A percentile compares a stretch with the other conserved stretches of the same genome.
Evolutionary conservation across 208 protist species (phyloP).

Genomic region (Vickermania ingenoplastis): DNA sequence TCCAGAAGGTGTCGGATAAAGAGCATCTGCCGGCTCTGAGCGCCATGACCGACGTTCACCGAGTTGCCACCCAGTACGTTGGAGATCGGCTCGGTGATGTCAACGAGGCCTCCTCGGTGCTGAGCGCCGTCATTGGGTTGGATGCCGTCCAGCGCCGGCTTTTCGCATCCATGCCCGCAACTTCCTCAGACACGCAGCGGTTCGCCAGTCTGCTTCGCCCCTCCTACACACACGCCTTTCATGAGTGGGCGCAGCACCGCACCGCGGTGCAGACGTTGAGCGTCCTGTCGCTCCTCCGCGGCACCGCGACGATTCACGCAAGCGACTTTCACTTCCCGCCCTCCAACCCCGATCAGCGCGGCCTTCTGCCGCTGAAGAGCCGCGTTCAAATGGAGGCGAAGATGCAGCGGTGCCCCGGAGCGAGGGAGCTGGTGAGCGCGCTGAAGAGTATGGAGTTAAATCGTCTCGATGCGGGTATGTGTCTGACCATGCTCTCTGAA

Average conservation of each 20-base stretch:
- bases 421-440: constrained; percentile 47
- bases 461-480: constrained; percentile 72
- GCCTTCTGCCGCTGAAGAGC: constrained; percentile 66
- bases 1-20: constrained; percentile 22
- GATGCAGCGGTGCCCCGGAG: constrained; percentile 60
- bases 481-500: constrained; percentile 51
- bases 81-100: constrained; percentile 26
- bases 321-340: constrained; percentile 49
- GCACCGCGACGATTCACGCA: constrained; percentile 43
- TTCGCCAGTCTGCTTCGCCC: constrained; percentile 19
- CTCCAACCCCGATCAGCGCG: constrained; percentile 33
- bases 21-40: constrained; percentile 29
- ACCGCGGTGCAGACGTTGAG: constrained; percentile 24
- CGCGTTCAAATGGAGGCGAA: constrained; percentile 84
- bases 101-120: constrained; percentile 51
- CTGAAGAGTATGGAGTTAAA: constrained; percentile 45
- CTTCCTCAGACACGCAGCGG: not conserved
- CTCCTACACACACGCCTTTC: constrained; percentile 32
- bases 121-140: constrained; percentile 41
- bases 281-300: constrained; percentile 56
- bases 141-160: constrained; percentile 12
- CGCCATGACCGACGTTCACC: constrained; percentile 21
- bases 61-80: constrained; percentile 33
- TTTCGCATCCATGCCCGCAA: not conserved
- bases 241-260: constrained; percentile 38